A percentile compares a stretch with the other conserved stretches of the same genome.
These are phyloP conservation scores for Fusarium camptoceras DNA, from an alignment of 2,329 filamentous ascomycete species.

Conservation along the genomic window DNA sequence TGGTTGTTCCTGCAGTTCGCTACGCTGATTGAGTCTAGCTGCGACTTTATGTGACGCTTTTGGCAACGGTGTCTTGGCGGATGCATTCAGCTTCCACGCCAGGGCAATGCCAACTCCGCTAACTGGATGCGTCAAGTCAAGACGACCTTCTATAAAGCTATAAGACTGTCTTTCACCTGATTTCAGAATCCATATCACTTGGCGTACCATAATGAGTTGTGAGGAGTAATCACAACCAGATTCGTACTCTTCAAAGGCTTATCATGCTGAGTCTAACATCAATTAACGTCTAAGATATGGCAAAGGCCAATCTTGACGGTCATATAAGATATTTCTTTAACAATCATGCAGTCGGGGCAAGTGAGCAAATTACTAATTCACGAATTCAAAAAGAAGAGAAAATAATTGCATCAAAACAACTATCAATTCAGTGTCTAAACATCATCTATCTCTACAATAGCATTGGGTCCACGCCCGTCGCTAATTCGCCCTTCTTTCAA, in stretches of 20 bases:
- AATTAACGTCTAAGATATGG: not conserved
- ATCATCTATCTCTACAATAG: not conserved
- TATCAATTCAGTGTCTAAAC: not conserved
- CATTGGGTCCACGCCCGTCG: not conserved
- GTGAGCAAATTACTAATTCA: no score
- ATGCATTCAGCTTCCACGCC: not conserved
- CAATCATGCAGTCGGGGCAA: no score
- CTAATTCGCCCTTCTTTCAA: not conserved
- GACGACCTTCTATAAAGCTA: fast-evolving
- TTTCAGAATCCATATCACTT: not conserved
- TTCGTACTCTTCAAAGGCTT: no score
- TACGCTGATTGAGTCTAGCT: no score
- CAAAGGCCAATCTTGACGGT: not conserved
- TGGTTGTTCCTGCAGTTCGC: no score
- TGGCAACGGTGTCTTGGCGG: not conserved
- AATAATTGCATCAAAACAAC: fast-evolving
- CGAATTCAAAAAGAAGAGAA: no score
- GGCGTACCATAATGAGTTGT: not conserved
- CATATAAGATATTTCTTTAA: no score
- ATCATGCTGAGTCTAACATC: not conserved
- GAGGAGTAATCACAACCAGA: not conserved
- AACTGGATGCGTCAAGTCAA: not conserved
- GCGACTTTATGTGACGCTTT: not conserved
- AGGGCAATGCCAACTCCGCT: not conserved
- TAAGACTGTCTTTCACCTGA: not conserved